These are phyloP conservation scores for Phaeolepiota aurea DNA, from an alignment of 768 basidiomycete genomes.

Conservation along the genomic window DNA sequence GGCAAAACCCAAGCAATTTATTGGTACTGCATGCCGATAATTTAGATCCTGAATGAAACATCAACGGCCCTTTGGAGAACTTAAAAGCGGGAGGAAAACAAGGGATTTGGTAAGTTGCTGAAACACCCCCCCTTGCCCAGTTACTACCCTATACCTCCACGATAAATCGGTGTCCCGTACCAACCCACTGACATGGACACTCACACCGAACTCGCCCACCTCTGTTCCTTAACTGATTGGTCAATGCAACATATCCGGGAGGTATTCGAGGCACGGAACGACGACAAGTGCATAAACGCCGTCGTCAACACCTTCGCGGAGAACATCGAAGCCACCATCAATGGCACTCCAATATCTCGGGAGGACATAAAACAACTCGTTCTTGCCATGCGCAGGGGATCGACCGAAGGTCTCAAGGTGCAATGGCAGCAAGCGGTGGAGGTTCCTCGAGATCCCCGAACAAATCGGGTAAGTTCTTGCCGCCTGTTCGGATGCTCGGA, in stretches of 20 bases:
- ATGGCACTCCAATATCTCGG: conserved; percentile 31
- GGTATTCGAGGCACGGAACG: conserved; percentile 42
- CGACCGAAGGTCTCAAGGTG: conserved; percentile 32
- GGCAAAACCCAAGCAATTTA: not conserved
- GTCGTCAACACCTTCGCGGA: conserved; percentile 38
- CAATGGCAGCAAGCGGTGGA: conserved; percentile 41
- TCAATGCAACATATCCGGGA: conserved; percentile 37
- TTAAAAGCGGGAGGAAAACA: not conserved
- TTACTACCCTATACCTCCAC: no score
- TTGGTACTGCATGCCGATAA: not conserved
- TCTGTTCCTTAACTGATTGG: conserved; percentile 40
- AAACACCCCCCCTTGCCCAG: no score
- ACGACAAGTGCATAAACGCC: conserved; percentile 31
- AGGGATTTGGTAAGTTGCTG: no score
- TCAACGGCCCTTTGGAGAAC: not conserved
- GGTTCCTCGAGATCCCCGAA: conserved; percentile 26
- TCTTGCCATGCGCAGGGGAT: conserved; percentile 28
- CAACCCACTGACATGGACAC: no score
- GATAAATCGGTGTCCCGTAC: no score
- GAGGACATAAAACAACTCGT: conserved; percentile 33
- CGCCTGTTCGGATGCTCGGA: conserved; percentile 1
- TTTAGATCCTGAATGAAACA: not conserved
- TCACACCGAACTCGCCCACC: conserved; percentile 8
- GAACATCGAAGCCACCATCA: conserved; percentile 29
- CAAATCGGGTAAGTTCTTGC: conserved; percentile 33